Conservation (phyloP, 495 filamentous ascomycete species). For the Barbatosphaeria neglecta region DNA sequence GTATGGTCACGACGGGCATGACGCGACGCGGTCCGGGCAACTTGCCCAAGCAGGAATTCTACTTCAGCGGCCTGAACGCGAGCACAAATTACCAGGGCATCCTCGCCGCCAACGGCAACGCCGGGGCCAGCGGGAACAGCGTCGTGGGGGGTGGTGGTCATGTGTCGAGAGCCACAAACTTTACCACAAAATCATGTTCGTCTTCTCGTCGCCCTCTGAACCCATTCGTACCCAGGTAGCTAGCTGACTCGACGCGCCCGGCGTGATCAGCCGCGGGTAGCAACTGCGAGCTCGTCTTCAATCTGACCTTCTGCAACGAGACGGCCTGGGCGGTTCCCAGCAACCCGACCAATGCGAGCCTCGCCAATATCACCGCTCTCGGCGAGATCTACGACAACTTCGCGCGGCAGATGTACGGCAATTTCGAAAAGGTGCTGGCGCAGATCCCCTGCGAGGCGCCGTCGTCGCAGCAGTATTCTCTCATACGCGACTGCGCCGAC, state of each 20-base stretch:
- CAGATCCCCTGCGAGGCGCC: conserved; percentile 77
- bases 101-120: conserved; percentile 42
- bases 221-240: neutral
- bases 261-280: conserved; percentile 9
- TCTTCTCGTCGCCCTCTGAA: neutral
- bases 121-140: conserved; percentile 41
- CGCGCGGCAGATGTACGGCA: conserved; percentile 5
- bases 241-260: neutral
- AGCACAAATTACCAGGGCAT: conserved; percentile 60
- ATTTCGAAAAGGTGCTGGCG: conserved; percentile 51
- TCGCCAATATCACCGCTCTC: conserved; percentile 38
- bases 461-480: conserved; percentile 58
- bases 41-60: conserved; percentile 74
- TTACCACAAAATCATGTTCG: conserved; percentile 69
- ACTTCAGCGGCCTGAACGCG: conserved; percentile 58
- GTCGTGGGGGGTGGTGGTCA: conserved; percentile 53
- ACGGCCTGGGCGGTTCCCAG: conserved; percentile 84
- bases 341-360: conserved; percentile 41
- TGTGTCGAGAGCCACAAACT: conserved; percentile 54
- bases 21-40: conserved; percentile 50
- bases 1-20: conserved; percentile 49
- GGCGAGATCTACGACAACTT: conserved; percentile 62
- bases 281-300: conserved; percentile 76
- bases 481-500: conserved; percentile 60
- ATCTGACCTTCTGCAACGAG: conserved; percentile 73